A percentile compares a stretch with the other conserved stretches of the same genome.
Evolutionary conservation across 108 stramenopile genomes (phyloP).

Genomic region (Bacterosira constricta): DNA sequence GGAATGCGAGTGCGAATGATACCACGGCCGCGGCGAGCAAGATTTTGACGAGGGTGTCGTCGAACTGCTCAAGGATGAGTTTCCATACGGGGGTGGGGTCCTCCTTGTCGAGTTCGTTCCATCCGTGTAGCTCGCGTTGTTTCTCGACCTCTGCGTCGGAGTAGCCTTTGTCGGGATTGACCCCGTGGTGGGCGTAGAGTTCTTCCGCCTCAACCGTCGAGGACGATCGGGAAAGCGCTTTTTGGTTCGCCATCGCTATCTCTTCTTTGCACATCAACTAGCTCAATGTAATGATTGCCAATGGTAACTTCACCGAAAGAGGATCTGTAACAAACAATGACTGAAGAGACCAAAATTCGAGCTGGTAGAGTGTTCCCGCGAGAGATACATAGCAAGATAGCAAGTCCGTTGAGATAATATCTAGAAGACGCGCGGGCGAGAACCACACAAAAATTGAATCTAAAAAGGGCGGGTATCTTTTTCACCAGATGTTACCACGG

Average conservation of each 20-base stretch:
- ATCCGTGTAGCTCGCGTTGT: constrained; percentile 23
- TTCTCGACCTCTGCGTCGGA: constrained; percentile 24
- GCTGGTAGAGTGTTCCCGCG: no score
- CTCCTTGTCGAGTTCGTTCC: constrained; percentile 53
- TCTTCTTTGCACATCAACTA: not conserved
- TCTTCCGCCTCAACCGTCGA: constrained; percentile 35
- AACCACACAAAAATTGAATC: no score
- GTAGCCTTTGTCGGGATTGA: constrained; percentile 33
- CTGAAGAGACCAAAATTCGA: no score
- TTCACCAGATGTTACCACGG: no score
- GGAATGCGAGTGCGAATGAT: constrained; percentile 90
- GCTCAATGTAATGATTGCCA: not conserved
- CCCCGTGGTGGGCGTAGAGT: constrained; percentile 8
- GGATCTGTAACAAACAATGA: no score
- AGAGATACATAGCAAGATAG: no score
- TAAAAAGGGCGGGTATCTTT: no score
- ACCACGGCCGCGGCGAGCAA: constrained; percentile 93
- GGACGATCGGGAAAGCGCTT: constrained; percentile 11
- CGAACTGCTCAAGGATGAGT: constrained; percentile 95
- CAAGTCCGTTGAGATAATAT: no score
- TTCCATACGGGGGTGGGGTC: constrained; percentile 77
- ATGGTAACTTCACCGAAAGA: no score
- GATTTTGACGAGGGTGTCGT: constrained; percentile 96
- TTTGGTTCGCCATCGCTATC: not conserved
- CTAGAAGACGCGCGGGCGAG: no score